Conservation (phyloP, 352 stramenopile genomes). For the Plasmopara halstedii region DNA sequence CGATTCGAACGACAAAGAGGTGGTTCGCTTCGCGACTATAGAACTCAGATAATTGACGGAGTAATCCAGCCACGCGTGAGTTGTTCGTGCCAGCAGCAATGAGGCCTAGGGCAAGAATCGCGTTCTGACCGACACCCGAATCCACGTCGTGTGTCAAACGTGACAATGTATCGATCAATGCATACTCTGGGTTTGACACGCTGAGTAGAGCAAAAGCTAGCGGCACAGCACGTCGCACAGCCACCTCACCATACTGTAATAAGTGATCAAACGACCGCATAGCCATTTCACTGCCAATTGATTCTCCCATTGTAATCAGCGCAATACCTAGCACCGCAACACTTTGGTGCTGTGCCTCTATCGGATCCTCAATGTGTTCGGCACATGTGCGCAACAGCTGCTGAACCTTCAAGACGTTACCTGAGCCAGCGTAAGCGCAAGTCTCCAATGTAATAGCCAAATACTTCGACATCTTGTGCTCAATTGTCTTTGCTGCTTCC, state of each 20-base stretch:
- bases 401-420: conserved; percentile 99
- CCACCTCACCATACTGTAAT: conserved; percentile 98
- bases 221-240: conserved; percentile 95
- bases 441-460: conserved; percentile 96
- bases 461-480: conserved; percentile 97
- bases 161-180: conserved; percentile 94
- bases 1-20: conserved; percentile 98
- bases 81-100: conserved; percentile 99
- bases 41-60: conserved; percentile 96
- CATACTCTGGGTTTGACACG: conserved; percentile 97
- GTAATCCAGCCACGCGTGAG: conserved; percentile 94
- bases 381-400: conserved; percentile 96
- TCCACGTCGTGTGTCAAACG: conserved; percentile 98
- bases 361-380: conserved; percentile 91
- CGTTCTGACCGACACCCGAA: conserved; percentile 93
- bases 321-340: conserved; percentile 96
- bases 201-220: conserved; percentile 95
- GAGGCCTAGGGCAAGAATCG: conserved; percentile 95
- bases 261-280: conserved; percentile 98
- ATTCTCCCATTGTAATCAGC: conserved; percentile 97
- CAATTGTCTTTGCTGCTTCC: conserved; percentile 97
- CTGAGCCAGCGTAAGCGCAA: conserved; percentile 97
- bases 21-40: conserved; percentile 96
- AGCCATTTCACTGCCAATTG: conserved; percentile 96
- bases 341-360: conserved; percentile 83